Evolutionary conservation across 2,329 filamentous ascomycete species (phyloP), one percentile per base, ranked within the genome.

Genomic region (Thermoascus crustaceus): DNA sequence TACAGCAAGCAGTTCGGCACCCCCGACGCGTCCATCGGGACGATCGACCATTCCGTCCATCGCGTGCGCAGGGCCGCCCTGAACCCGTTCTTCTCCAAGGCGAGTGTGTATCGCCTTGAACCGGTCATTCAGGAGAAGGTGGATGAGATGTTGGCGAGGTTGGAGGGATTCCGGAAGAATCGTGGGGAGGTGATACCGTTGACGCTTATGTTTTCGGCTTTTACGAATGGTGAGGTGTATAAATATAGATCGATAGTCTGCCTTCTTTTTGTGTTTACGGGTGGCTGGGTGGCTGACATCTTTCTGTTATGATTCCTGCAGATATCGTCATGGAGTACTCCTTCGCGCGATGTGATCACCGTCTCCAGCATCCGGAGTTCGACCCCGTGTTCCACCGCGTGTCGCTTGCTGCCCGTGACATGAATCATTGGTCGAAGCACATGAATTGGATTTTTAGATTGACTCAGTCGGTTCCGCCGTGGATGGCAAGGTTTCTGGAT

Each of bases 21-120:
- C 17, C 36, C 45, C 21, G 38, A 43, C 30, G 46, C 45, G 43
- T 49, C 56, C 48, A 58, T 52, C 32, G 44, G 42, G 7, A 50
- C 46, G 3, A 32, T 39, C 26, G 39, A 45, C 34, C 37, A 43
- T 34, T 37, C 45, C 32, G 39, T 48, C 5, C 49, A 50, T 32
- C 46, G 46, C 7, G 37, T 43, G n/a, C 40, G 47, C 21, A 33
- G 26, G 14, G 26, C 26, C 16, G 54, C 58, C 2, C 39, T 67
- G 33, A 63, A 57, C 31, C 56, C 56, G 1, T 67, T 64, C 49
- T 68, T 66, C 44, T 62, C 61, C 5, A 53, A 49, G 19, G 48
- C 49, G 5, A 54, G 53, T 10, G 53, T 66, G n/a, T 41, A 44
- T 7, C 40, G 42, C 6, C 48, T 64, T 4, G 53, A 62, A 27